Conservation (phyloP, 768 basidiomycete species). For the Royoungia palumana region DNA sequence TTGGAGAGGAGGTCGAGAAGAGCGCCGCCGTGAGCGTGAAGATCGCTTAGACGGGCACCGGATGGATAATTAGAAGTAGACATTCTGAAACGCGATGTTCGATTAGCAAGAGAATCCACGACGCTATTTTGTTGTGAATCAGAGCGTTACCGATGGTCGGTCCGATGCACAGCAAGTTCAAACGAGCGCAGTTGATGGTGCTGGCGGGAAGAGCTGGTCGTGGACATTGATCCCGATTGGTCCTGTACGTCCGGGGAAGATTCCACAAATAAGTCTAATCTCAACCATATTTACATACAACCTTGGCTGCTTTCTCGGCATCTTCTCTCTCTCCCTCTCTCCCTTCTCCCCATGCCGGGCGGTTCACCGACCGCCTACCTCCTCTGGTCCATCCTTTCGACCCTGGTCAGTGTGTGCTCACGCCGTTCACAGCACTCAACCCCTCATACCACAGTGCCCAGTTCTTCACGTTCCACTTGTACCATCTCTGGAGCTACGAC, state of each 20-base stretch:
- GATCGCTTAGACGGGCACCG: slow-evolving; percentile 20
- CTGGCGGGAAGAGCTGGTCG: too few relatives aligned
- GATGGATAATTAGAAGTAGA: background rate
- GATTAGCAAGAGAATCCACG: too few relatives aligned
- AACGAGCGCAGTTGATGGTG: too few relatives aligned
- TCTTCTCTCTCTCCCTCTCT: background rate
- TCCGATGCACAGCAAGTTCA: too few relatives aligned
- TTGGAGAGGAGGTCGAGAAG: slow-evolving; percentile 59
- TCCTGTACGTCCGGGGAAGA: slow-evolving; percentile 16
- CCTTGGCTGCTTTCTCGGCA: too few relatives aligned
- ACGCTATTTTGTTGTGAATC: too few relatives aligned
- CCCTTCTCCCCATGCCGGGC: slow-evolving; percentile 54
- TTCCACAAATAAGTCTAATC: slow-evolving; percentile 12
- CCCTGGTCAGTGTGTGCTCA: slow-evolving; percentile 46
- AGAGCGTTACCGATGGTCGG: too few relatives aligned
- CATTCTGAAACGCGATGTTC: background rate
- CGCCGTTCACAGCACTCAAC: background rate
- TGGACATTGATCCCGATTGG: background rate
- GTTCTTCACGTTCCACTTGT: slow-evolving; percentile 66
- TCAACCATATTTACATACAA: slow-evolving; percentile 1
- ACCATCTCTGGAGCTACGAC: slow-evolving; percentile 82
- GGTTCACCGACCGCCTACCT: slow-evolving; percentile 74
- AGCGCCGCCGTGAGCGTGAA: slow-evolving; percentile 31
- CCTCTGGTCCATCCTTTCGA: slow-evolving; percentile 71
- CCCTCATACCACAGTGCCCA: slow-evolving; percentile 23